Evolutionary conservation across 805 yeast species (phyloP).

Genomic region (Limtongia smithiae): DNA sequence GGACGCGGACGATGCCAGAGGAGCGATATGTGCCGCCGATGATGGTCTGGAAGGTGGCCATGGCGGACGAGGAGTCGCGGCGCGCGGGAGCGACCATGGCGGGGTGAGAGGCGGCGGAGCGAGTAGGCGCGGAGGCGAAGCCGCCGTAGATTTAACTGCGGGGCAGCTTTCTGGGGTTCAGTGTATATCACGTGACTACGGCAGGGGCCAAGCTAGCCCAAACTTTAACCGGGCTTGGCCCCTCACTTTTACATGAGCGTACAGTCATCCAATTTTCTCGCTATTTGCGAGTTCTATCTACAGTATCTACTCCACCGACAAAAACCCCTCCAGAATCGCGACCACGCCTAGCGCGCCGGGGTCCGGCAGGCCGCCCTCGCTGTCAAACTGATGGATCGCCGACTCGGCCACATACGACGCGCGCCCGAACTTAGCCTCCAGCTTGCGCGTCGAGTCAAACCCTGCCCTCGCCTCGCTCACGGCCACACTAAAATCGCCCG

Average conservation of each 20-base stretch:
- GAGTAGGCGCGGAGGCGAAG: too few relatives aligned
- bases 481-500: conserved; percentile 66
- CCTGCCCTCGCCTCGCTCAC: conserved; percentile 45
- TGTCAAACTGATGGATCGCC: conserved; percentile 49
- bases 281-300: too few relatives aligned
- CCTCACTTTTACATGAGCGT: too few relatives aligned
- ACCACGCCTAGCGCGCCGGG: conserved; percentile 92
- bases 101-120: too few relatives aligned
- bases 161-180: too few relatives aligned
- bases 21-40: conserved; percentile 2
- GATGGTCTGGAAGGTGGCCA: conserved; percentile 2
- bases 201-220: too few relatives aligned
- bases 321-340: conserved; percentile 49
- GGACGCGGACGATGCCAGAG: conserved; percentile 8
- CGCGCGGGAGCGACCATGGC: too few relatives aligned
- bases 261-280: too few relatives aligned
- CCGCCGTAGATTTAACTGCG: too few relatives aligned
- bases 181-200: too few relatives aligned
- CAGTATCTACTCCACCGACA: not conserved
- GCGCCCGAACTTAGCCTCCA: conserved; percentile 85
- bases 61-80: too few relatives aligned
- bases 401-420: conserved; percentile 66
- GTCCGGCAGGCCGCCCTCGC: conserved; percentile 61
- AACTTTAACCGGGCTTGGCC: too few relatives aligned
- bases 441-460: conserved; percentile 65